Evolutionary conservation across 2,329 filamentous ascomycete genomes (phyloP).

Genomic region (Harringtonia aguacate): DNA sequence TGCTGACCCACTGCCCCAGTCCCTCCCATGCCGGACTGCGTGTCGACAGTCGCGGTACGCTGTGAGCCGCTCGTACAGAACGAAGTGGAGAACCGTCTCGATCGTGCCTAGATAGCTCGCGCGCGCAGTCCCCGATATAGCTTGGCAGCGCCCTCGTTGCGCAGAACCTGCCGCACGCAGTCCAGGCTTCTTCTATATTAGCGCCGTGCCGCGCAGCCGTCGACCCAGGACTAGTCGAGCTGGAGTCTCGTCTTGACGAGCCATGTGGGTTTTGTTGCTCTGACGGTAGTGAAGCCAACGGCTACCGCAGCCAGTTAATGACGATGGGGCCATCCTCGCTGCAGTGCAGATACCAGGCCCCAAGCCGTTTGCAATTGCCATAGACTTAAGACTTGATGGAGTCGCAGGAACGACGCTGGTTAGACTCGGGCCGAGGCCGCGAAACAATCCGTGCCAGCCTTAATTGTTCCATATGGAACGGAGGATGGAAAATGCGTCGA

Average conservation of each 20-base stretch:
- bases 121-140: constrained; percentile 81
- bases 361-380: constrained; percentile 76
- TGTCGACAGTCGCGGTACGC: constrained; percentile 44
- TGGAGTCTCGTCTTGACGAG: constrained; percentile 86
- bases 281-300: constrained; percentile 76
- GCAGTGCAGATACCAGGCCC: constrained; percentile 62
- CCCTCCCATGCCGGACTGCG: constrained; percentile 48
- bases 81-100: constrained; percentile 85
- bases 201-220: constrained; percentile 35
- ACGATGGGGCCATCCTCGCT: constrained; percentile 53
- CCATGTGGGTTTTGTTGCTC: constrained; percentile 92
- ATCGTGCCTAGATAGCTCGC: constrained; percentile 84
- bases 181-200: constrained; percentile 81
- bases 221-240: constrained; percentile 75
- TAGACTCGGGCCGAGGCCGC: constrained; percentile 80
- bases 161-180: constrained; percentile 70
- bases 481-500: constrained; percentile 78
- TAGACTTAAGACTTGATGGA: constrained; percentile 92
- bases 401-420: constrained; percentile 81
- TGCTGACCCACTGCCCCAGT: constrained; percentile 66
- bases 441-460: constrained; percentile 82
- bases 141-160: constrained; percentile 69
- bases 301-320: constrained; percentile 66
- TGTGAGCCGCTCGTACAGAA: constrained; percentile 83
- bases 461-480: constrained; percentile 68